phyloP scores from a whole-genome alignment of 164 flowering plant species.

The Santalum album region DNA sequence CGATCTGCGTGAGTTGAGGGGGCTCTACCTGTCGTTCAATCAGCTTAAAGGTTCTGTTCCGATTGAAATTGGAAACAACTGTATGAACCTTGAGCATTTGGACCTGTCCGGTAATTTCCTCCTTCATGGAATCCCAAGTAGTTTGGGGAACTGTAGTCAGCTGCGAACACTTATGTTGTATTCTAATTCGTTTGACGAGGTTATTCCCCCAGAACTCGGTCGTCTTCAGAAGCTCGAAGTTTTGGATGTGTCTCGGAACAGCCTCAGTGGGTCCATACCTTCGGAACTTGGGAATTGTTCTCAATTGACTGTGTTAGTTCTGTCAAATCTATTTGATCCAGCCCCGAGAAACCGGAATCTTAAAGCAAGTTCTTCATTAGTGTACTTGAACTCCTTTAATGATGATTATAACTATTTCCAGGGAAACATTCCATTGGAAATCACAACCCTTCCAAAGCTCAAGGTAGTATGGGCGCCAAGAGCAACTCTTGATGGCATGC shows the following conservation, averaged over 20 bases:
- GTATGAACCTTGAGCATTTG: not conserved
- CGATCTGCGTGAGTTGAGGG: not conserved
- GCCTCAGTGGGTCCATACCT: slow-evolving; percentile 44
- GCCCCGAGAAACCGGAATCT: slow-evolving; percentile 7
- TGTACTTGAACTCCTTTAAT: slow-evolving; percentile 10
- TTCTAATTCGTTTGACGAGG: not conserved
- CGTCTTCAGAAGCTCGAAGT: slow-evolving; percentile 34
- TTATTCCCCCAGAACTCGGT: slow-evolving; percentile 14
- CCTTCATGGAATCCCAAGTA: not conserved
- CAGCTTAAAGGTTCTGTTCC: slow-evolving; percentile 2
- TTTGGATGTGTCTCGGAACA: slow-evolving; percentile 54
- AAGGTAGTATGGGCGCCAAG: slow-evolving; percentile 76
- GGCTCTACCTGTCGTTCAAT: not conserved
- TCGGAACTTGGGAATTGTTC: slow-evolving; percentile 43
- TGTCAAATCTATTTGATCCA: slow-evolving; percentile 55
- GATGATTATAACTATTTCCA: slow-evolving; percentile 67
- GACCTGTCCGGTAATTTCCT: not conserved
- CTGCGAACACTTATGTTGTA: not conserved
- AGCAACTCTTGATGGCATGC: slow-evolving; percentile 46
- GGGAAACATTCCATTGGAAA: slow-evolving; percentile 54
- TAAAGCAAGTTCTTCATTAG: slow-evolving; percentile 10
- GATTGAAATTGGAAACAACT: slow-evolving; percentile 25
- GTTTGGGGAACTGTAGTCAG: not conserved
- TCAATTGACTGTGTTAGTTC: slow-evolving; percentile 48
- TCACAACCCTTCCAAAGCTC: slow-evolving; percentile 58